Base-by-base conservation (phyloP, 768 basidiomycete species). In the Suillus subluteus region DNA sequence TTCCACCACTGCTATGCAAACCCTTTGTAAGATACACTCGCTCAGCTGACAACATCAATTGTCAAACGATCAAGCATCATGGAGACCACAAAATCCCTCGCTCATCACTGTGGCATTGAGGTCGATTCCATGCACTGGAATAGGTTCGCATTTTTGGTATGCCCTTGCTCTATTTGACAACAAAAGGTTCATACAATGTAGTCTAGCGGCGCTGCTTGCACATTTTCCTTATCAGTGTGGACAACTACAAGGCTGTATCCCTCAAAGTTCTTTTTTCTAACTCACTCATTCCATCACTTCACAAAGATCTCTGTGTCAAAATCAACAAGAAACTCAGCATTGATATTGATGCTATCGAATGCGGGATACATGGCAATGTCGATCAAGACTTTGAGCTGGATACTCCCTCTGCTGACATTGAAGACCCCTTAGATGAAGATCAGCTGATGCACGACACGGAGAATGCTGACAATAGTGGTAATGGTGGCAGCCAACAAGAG, bases 141-240 rank as follows among this genome's bases (percentile, higher is more conserved):
- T 18, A 54, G 65, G 35, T 21, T 62, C 8, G 50, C 65, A n/a
- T 66, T 66, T 48, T 54, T 66, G 43, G 65, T 62, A 40, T 18
- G 16, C 1, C 43, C 18, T 43, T 4, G 50, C 61, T 38, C 18
- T 23, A 50, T 37, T 30, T 7, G 50, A 23, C n/a, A 21, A 55
- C 32, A 4, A 2, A 12, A 18, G 43, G 43, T 43, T 18, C 43
- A 43, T 62, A 21, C 35, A 38, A 35, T 54, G 8, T 55, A 66
- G 65, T n/a, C n/a, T n/a, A 26, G 26, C 50, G 38, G 6, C 30
- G 38, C 46, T 64, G 37, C 50, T 37, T 63, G 37, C 23, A 23
- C 12, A 21, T 63, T 18, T 66, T 66, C 30, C 46, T 63, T 26
- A 66, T 66, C 26, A 35, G 62, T 35, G 63, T 56, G 18, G 30